These are phyloP conservation scores for Sphaerostilbella broomeana DNA, from an alignment of 2,329 filamentous ascomycete species.

Conservation along the genomic window DNA sequence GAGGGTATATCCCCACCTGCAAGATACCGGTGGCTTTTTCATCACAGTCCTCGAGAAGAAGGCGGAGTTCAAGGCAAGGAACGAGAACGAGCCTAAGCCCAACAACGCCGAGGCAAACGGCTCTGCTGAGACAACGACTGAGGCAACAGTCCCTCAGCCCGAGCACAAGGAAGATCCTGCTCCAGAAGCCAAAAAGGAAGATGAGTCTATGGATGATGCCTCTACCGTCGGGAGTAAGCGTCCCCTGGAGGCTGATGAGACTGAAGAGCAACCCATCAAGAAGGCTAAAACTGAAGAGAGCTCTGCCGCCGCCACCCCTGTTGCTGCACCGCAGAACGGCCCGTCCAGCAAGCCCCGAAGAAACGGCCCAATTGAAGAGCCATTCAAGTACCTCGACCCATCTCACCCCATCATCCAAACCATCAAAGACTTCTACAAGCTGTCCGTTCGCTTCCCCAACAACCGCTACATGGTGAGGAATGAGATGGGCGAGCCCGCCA, in stretches of 20 bases:
- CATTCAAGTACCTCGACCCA: slow-evolving; percentile 81
- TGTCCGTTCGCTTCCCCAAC: slow-evolving; percentile 77
- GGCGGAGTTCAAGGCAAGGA: slow-evolving; percentile 72
- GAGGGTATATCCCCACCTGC: slow-evolving; percentile 88
- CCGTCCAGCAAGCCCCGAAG: slow-evolving; percentile 30
- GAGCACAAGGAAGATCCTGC: slow-evolving; percentile 24
- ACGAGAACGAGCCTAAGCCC: slow-evolving; percentile 52
- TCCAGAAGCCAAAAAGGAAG: slow-evolving; percentile 25
- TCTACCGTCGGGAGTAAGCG: slow-evolving; percentile 29
- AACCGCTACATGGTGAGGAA: slow-evolving; percentile 97
- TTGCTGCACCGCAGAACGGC: slow-evolving; percentile 22
- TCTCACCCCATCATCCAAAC: slow-evolving; percentile 68
- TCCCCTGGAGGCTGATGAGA: slow-evolving; percentile 29
- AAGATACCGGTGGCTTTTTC: slow-evolving; percentile 97
- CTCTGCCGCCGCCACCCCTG: slow-evolving; percentile 16
- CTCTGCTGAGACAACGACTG: slow-evolving; percentile 7
- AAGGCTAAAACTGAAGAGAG: slow-evolving; percentile 39
- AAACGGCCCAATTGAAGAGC: slow-evolving; percentile 67
- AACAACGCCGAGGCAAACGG: slow-evolving; percentile 9
- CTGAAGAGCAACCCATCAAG: slow-evolving; percentile 38
- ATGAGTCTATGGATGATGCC: slow-evolving; percentile 26
- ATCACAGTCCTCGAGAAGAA: slow-evolving; percentile 93
- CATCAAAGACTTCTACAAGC: slow-evolving; percentile 78
- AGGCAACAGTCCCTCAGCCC: slow-evolving; percentile 20
- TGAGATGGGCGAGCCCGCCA: slow-evolving; percentile 75